Percentiles rank a stretch among this genome's conserved stretches.
Conservation (phyloP, 2,329 filamentous ascomycete genomes). For the Aaosphaeria pasadenensis region DNA sequence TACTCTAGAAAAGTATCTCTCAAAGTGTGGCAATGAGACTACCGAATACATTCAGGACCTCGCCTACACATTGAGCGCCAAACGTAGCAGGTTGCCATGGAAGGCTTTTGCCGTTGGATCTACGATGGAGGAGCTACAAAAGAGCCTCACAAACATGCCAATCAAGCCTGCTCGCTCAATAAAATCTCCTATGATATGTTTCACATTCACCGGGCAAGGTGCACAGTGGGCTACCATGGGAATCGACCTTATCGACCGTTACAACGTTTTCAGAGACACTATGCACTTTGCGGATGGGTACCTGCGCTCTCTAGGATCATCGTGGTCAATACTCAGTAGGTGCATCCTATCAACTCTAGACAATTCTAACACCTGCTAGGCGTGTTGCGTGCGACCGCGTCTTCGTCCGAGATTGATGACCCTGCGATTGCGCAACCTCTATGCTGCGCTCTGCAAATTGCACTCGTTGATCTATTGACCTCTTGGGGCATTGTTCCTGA, state of each 20-base stretch:
- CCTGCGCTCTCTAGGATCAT: neutral
- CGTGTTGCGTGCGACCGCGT: no score
- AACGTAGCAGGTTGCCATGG: neutral
- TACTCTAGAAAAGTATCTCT: no score
- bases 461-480: conserved; percentile 15
- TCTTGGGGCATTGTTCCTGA: conserved; percentile 6
- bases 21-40: no score
- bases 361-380: no score
- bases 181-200: neutral
- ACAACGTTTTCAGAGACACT: no score
- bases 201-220: conserved; percentile 23
- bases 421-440: conserved; percentile 11
- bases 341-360: no score
- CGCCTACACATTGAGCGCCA: neutral
- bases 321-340: neutral
- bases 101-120: neutral
- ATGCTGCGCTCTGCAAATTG: conserved; percentile 13
- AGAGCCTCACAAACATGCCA: no score
- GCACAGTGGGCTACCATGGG: conserved; percentile 20
- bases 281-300: no score
- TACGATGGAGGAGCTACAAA: no score
- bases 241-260: neutral
- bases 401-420: conserved; percentile 2
- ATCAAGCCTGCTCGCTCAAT: no score
- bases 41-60: neutral